These are phyloP conservation scores for Candida endomychidarum DNA, from an alignment of 805 yeast species.

Conservation along the genomic window DNA sequence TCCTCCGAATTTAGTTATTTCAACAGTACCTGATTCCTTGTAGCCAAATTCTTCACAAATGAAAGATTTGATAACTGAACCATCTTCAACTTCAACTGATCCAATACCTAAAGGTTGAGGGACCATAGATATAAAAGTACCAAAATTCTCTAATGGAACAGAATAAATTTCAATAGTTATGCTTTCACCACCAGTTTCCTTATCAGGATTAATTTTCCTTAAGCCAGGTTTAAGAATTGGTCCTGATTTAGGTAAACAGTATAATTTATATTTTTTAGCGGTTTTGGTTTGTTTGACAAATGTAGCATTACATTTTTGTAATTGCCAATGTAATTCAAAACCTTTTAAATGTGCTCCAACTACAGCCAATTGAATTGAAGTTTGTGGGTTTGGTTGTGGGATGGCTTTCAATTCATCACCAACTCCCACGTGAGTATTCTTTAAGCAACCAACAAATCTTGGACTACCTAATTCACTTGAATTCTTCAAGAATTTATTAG, in stretches of 20 bases:
- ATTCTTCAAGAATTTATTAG: conserved; percentile 63
- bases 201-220: conserved; percentile 53
- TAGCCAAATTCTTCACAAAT: conserved; percentile 93
- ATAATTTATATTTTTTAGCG: conserved; percentile 67
- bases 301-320: conserved; percentile 77
- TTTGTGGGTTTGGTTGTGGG: conserved; percentile 44
- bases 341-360: conserved; percentile 96
- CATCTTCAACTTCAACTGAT: conserved; percentile 76
- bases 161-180: conserved; percentile 83
- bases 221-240: conserved; percentile 90
- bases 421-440: conserved; percentile 33
- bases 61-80: conserved; percentile 87
- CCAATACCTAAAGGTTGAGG: conserved; percentile 97
- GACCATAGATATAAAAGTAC: conserved; percentile 80
- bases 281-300: conserved; percentile 68
- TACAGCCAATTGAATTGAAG: conserved; percentile 73
- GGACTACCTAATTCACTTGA: conserved; percentile 42
- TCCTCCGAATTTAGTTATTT: conserved; percentile 86
- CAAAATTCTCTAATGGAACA: conserved; percentile 75
- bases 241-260: conserved; percentile 79
- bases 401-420: conserved; percentile 45
- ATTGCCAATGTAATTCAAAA: conserved; percentile 90
- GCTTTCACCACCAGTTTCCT: conserved; percentile 44
- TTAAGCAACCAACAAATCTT: conserved; percentile 58
- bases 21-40: conserved; percentile 64